Base-by-base conservation (phyloP, 2,329 filamentous ascomycete species). In the Talaromyces sp. region DNA sequence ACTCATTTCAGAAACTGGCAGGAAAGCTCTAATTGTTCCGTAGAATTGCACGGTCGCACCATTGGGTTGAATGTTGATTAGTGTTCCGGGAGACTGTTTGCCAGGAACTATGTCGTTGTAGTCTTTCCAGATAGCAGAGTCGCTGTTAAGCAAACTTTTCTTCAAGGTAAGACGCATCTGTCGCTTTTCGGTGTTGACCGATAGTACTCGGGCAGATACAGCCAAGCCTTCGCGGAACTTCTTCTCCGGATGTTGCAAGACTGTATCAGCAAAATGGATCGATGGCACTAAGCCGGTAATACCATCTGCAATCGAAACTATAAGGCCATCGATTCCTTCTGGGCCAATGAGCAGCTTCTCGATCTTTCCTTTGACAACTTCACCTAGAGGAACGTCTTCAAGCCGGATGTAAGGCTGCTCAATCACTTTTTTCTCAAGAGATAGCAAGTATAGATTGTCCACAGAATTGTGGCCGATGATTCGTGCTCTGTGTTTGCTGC, bases 1-100 rank as follows among this genome's bases (percentile, higher is more conserved):
- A 73, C 95, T 98, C 95, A 99, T 99, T 77, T 99, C 93, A 1
- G 91, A 91, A 0, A 96, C 88, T 1, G 95, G 95, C 61, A 99
- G 82, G 79, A 96, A 99, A 8, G 90, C 96, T 67, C 87, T 86
- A 21, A 99, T 82, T 8, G 82, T 79, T 18, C 92, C 92, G 71
- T 96, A 99, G 77, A 98, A 99, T 72, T 96, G 92, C 60, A 99
- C 89, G 18, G 93, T 86, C 11, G 95, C 95, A 64, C 95, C 95
- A 60, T 86, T 86, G 3, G 84, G 78, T 62, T 92, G 82, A 11
- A 99, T 81, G 66, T 90, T 96, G 67, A 96, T 84, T 67, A 99
- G 89, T 0, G 92, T 97, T 63, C 93, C 95, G 7, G 90, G 90
- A 37, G 89, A 88, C 70, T 93, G 90, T 74, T 88, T 85, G 11